Base-by-base conservation (phyloP, 192 early-diverging fungal species). In the Allomyces arbusculus region DNA sequence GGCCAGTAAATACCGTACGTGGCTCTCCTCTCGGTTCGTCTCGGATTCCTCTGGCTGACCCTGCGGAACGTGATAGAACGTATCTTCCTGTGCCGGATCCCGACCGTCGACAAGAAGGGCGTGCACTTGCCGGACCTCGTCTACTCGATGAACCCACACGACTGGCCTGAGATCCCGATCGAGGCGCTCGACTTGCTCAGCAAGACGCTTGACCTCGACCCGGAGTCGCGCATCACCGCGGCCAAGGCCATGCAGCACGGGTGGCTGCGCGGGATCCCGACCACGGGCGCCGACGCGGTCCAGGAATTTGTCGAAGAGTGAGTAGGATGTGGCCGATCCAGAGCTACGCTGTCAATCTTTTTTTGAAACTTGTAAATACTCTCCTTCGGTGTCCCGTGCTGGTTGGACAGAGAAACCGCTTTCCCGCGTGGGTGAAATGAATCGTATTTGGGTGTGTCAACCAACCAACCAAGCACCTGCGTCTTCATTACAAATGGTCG, bases 231-330 rank as follows among this genome's bases (percentile, higher is more conserved):
- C 40, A 86, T 91, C 63, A 89, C 88, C 0, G 90, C 92, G 0
- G 75, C 69, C 26, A 80, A 92, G 26, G 91, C 92, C 0, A 67
- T 95, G 3, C 68, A 77, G 28, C 91, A 93, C 65, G 84, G 87
- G 20, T 95, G 50, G 50, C 12, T 58, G 50, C 12, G 12, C 50
- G 50, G 50, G 16, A n/a, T 58, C 50, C 12, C 12, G 12, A 14
- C 50, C 50, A 58, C 20, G 50, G 50, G 50, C 50, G 33, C 33
- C 33, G 2, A 7, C 33, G 33, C 33, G 33, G 33, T 40, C 33
- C 33, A 40, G 7, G 33, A 40, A 40, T 40, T 40, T 40, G 33
- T 40, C 33, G 33, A 40, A 40, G 33, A 40, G 33, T 40, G 33
- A 40, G 33, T 40, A 7, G 33, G 7, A 40, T 7, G 33, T 7